These are phyloP conservation scores for Skeletonema tropicum DNA, from an alignment of 108 stramenopile species.

Conservation along the genomic window DNA sequence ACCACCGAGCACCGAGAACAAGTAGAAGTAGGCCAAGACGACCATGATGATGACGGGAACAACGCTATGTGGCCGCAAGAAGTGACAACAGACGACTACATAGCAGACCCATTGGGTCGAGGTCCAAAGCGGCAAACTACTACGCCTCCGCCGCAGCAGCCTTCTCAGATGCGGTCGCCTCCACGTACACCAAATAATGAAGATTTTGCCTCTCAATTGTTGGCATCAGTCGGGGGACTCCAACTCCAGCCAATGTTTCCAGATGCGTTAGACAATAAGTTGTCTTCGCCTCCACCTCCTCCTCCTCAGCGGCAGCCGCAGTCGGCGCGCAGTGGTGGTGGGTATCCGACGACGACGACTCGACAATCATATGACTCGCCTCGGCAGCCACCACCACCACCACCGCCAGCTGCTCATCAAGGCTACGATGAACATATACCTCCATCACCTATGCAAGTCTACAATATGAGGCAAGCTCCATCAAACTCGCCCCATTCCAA, in stretches of 20 bases:
- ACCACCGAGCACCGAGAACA: too few species aligned
- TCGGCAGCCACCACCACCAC: too few species aligned
- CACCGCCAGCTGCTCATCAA: slow-evolving; percentile 1
- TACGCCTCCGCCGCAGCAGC: slow-evolving; percentile 6
- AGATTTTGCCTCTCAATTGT: neutral
- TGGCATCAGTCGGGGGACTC: neutral
- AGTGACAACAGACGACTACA: slow-evolving; percentile 7
- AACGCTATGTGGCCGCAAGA: neutral
- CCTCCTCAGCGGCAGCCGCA: neutral
- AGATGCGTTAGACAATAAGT: slow-evolving; percentile 11
- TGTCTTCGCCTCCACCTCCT: neutral
- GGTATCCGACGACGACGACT: neutral
- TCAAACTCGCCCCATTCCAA: neutral
- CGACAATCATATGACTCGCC: neutral
- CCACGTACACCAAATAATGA: neutral
- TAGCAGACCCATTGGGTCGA: slow-evolving; percentile 25
- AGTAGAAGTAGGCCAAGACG: too few species aligned
- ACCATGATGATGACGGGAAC: too few species aligned
- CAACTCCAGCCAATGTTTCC: slow-evolving; percentile 33
- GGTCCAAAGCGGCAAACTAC: slow-evolving; percentile 14
- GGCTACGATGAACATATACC: slow-evolving; percentile 3
- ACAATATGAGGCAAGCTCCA: slow-evolving; percentile 2
- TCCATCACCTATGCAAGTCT: slow-evolving; percentile 17
- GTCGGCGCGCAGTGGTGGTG: neutral
- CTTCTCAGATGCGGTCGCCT: slow-evolving; percentile 1